Conservation (phyloP, 306 rosid species). For the Lithocarpus polystachyus region DNA sequence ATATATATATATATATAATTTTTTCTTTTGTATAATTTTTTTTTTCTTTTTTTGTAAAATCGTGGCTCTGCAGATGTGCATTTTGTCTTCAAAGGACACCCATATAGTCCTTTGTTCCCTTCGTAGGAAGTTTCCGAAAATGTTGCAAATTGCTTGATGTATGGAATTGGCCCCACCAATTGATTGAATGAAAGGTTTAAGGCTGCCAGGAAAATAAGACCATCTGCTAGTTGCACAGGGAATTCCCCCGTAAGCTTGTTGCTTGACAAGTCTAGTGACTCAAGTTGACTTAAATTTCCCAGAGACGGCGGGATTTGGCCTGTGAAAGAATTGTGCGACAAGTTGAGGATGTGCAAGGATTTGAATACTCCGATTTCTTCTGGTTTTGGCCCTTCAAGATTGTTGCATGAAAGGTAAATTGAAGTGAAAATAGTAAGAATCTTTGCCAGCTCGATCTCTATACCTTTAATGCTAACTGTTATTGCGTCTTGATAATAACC, state of each 20-base stretch:
- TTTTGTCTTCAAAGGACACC: not conserved
- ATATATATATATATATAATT: too few species aligned
- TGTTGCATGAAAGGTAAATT: conserved; percentile 35
- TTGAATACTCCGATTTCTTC: conserved; percentile 4
- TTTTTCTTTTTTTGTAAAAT: too few species aligned
- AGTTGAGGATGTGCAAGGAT: conserved; percentile 13
- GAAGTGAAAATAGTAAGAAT: conserved; percentile 28
- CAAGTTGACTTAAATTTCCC: not conserved
- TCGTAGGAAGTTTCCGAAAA: not conserved
- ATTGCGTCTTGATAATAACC: conserved; percentile 23
- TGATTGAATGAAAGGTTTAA: conserved; percentile 30
- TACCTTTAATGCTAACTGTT: conserved; percentile 31
- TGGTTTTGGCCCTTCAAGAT: conserved; percentile 22
- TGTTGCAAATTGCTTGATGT: not conserved
- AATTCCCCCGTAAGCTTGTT: conserved; percentile 6
- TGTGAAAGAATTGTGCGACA: conserved; percentile 7
- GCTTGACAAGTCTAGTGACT: conserved; percentile 25
- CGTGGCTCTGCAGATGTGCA: not conserved
- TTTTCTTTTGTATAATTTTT: too few species aligned
- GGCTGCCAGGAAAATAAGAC: conserved; percentile 23
- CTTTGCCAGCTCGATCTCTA: conserved; percentile 6
- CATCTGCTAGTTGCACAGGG: not conserved
- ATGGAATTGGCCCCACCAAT: conserved; percentile 11
- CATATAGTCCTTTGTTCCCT: conserved; percentile 15
- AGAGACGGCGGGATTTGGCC: conserved; percentile 13